phyloP scores from a whole-genome alignment of 345 rosid genomes.

The Eucalyptus dawsonii region DNA sequence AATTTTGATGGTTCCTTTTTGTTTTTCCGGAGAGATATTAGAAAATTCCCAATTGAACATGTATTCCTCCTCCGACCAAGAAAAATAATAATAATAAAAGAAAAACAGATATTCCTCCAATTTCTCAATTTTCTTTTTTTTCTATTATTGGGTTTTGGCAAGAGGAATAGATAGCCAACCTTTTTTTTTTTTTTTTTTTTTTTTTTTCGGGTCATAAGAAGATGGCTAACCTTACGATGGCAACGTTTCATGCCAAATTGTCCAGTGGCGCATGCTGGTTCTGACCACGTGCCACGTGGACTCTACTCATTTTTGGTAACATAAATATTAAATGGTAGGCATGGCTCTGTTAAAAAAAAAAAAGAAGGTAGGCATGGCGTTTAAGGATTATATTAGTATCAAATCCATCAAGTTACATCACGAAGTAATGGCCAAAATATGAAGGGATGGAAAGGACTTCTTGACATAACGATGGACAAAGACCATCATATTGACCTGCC shows the following conservation, averaged over 20 bases:
- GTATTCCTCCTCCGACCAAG: accelerated
- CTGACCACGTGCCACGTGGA: not conserved
- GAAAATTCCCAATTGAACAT: not conserved
- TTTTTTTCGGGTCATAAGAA: too few relatives aligned
- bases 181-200: too few relatives aligned
- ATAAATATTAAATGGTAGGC: too few relatives aligned
- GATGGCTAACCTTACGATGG: accelerated
- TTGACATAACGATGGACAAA: accelerated
- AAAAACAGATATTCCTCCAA: not conserved
- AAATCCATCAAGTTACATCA: not conserved
- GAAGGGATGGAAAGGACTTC: not conserved
- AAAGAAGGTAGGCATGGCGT: too few relatives aligned
- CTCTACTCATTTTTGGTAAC: not conserved
- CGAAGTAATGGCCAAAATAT: not conserved
- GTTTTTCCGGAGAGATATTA: not conserved
- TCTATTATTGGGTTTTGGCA: not conserved
- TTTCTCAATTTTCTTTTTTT: not conserved
- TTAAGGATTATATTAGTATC: too few relatives aligned
- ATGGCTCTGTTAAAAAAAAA: too few relatives aligned
- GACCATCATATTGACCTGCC: not conserved
- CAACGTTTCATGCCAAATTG: not conserved
- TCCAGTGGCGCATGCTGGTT: accelerated
- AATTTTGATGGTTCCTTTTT: not conserved
- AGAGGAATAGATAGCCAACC: not conserved
- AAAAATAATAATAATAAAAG: too few relatives aligned